These are phyloP conservation scores for Sambucus nigra DNA, from an alignment of 129 eudicot genomes.

Conservation along the genomic window DNA sequence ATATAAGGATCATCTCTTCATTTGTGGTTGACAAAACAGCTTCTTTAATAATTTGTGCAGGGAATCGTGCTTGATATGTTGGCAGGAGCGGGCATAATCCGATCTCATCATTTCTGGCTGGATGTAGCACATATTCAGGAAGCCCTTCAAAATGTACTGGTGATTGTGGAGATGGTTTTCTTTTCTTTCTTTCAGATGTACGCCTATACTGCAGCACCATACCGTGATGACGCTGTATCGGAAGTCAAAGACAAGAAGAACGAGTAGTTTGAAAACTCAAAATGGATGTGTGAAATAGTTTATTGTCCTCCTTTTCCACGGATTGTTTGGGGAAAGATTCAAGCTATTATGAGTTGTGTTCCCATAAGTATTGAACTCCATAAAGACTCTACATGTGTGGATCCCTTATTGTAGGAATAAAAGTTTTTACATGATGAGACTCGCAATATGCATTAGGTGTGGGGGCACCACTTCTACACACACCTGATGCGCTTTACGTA, in stretches of 20 bases:
- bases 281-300: too few species aligned
- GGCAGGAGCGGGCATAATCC: conserved; percentile 56
- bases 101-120: conserved; percentile 72
- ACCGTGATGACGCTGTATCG: conserved; percentile 25
- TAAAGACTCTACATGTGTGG: too few species aligned
- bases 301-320: too few species aligned
- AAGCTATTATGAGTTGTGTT: not conserved
- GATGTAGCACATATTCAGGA: conserved; percentile 67
- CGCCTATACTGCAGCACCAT: conserved; percentile 85
- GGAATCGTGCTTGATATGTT: conserved; percentile 62
- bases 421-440: too few species aligned
- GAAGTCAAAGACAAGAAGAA: conserved; percentile 56
- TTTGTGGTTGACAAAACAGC: not conserved
- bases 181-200: conserved; percentile 60
- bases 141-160: conserved; percentile 65
- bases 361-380: too few species aligned
- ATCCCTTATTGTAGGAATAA: too few species aligned
- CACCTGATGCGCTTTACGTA: too few species aligned
- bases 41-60: conserved; percentile 30
- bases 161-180: conserved; percentile 88
- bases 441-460: too few species aligned
- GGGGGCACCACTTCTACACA: too few species aligned
- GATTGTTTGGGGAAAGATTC: not conserved
- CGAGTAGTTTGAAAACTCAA: conserved; percentile 27
- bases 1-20: too few species aligned